Conservation (phyloP, 2,329 filamentous ascomycete genomes). For the Exserohilum rostratum region DNA sequence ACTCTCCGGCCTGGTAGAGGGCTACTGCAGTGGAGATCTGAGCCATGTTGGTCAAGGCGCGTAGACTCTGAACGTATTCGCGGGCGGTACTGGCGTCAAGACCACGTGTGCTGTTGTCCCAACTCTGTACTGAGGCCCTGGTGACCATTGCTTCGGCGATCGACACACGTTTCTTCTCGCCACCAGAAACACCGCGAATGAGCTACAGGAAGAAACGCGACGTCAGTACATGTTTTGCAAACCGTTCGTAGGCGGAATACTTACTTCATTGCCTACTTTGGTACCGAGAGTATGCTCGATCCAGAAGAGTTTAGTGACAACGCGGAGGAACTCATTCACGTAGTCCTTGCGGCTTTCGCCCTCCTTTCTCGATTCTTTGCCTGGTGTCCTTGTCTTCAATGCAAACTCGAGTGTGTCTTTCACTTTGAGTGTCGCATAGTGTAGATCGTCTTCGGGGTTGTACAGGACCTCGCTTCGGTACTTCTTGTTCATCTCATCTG, state of each 20-base stretch:
- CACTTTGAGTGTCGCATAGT: constrained; percentile 79
- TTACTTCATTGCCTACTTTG: constrained; percentile 71
- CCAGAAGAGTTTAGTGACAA: constrained; percentile 74
- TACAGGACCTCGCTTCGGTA: constrained; percentile 73
- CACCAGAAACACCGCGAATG: constrained; percentile 65
- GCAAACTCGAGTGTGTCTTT: constrained; percentile 77
- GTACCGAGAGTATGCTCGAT: constrained; percentile 75
- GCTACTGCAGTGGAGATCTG: constrained; percentile 68
- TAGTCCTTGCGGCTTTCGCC: constrained; percentile 68
- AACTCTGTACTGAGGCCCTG: constrained; percentile 46
- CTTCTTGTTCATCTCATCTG: constrained; percentile 59
- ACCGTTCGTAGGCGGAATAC: neutral
- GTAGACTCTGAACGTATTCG: constrained; percentile 72
- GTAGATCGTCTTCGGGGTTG: constrained; percentile 77
- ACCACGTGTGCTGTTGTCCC: constrained; percentile 71
- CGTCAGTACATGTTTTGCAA: neutral
- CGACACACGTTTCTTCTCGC: constrained; percentile 57
- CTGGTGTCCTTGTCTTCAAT: constrained; percentile 70
- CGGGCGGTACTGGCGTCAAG: constrained; percentile 76
- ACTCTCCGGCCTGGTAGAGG: constrained; percentile 69
- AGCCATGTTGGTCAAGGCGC: constrained; percentile 68
- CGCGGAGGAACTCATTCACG: constrained; percentile 66
- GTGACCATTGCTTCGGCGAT: constrained; percentile 59
- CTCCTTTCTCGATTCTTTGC: constrained; percentile 63
- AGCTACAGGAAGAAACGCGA: constrained; percentile 44